phyloP scores from a whole-genome alignment of 257 asterid species.

The Jasminum sambac region DNA sequence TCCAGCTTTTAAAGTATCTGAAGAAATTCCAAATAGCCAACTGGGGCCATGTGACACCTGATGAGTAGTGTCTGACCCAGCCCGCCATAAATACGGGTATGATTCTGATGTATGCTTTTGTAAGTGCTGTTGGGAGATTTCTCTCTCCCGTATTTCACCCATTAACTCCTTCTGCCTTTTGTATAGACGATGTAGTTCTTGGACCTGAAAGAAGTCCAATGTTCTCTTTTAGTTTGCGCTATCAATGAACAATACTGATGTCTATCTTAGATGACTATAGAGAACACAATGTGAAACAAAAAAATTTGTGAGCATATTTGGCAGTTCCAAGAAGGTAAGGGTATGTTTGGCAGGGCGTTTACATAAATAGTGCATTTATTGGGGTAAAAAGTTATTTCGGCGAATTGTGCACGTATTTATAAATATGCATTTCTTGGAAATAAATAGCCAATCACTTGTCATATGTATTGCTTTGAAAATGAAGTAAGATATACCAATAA shows the following conservation, averaged over 20 bases:
- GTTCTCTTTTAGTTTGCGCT: background rate
- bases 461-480: background rate
- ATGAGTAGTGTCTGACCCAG: slow-evolving; percentile 34
- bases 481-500: background rate
- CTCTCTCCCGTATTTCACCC: slow-evolving; percentile 48
- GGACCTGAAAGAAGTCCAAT: slow-evolving; percentile 47
- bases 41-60: slow-evolving; percentile 30
- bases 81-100: slow-evolving; percentile 27
- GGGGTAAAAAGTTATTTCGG: too few species aligned
- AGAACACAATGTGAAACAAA: slow-evolving; percentile 2
- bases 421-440: too few species aligned
- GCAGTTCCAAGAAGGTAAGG: too few species aligned
- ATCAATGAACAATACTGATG: slow-evolving; percentile 5
- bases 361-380: too few species aligned
- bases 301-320: background rate
- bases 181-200: slow-evolving; percentile 71
- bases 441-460: background rate
- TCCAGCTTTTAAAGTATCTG: slow-evolving; percentile 18
- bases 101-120: slow-evolving; percentile 36
- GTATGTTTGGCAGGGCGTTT: too few species aligned
- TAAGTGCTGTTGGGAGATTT: slow-evolving; percentile 29
- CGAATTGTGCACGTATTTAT: too few species aligned
- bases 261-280: slow-evolving; percentile 4
- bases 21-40: slow-evolving; percentile 34
- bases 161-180: slow-evolving; percentile 65